Evolutionary conservation across 2,329 filamentous ascomycete species (phyloP), one percentile per base, ranked within the genome.

Genomic region (Tetracladium maxilliforme): DNA sequence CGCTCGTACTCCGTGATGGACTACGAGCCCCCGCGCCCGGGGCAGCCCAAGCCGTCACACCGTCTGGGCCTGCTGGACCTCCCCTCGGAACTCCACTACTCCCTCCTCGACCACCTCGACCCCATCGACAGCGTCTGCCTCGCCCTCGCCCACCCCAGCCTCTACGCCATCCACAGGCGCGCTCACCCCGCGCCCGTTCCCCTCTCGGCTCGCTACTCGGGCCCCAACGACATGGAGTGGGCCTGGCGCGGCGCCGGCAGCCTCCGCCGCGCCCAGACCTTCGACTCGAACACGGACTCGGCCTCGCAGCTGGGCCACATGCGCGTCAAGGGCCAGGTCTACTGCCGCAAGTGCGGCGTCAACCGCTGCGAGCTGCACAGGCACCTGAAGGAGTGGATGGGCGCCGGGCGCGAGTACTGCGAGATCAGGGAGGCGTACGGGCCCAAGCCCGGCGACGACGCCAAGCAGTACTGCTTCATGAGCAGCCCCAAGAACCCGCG

Each of bases 121-220:
- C 64, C 65, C 24, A 71, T 75, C 33, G 70, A 75, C 46, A 65
- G 67, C 39, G 65, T 63, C 19, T 73, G 68, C 40, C 51, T 75
- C 19, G 70, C 66, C 10, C 56, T 75, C 26, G 61, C 67, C 19
- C 67, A 59, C 50, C 55, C 54, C 21, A 56, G 62, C 41, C 59
- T 71, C 34, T 74, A 75, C 44, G 48, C 53, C 17, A 65, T 74
- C 37, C 66, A 70, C 45, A 54, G 57, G 14, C 58, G 56, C 27
- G 54, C 70, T 45, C 59, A 70, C 42, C 34, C 35, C 14, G 64
- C 62, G 26, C 51, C 44, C 6, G 60, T 74, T n/a, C 52, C 65
- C 7, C 56, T 75, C 10, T 61, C 60, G 11, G 58, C 58, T 23
- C 59, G 68, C 10, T 68, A 70, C 22, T 43, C 54, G 6, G 70